Evolutionary conservation across 371 early-diverging fungal genomes (phyloP).

Genomic region (Lichtheimia ornata): DNA sequence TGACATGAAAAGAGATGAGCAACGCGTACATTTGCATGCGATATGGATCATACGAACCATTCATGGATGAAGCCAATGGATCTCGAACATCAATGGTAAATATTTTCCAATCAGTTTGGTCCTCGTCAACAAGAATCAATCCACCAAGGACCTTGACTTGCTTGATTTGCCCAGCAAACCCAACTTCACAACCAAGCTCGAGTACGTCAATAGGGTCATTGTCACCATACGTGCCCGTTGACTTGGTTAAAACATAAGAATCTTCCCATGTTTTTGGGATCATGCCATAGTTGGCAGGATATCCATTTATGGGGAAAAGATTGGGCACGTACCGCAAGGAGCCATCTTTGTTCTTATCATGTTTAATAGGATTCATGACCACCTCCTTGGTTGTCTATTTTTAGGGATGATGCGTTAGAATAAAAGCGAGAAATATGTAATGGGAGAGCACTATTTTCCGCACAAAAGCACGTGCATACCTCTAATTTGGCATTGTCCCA

Average conservation of each 20-base stretch:
- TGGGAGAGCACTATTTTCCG: too few species aligned
- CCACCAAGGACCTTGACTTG: slow-evolving; percentile 96
- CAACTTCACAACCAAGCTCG: slow-evolving; percentile 90
- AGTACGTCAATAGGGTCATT: slow-evolving; percentile 97
- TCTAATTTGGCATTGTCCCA: slow-evolving; percentile 99
- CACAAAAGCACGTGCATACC: slow-evolving; percentile 44
- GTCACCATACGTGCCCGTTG: slow-evolving; percentile 89
- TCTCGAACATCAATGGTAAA: slow-evolving; percentile 92
- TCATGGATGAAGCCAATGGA: slow-evolving; percentile 84
- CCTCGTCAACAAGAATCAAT: slow-evolving; percentile 93
- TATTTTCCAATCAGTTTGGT: slow-evolving; percentile 98
- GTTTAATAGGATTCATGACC: slow-evolving; percentile 97
- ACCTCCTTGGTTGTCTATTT: slow-evolving; percentile 7
- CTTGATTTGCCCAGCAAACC: slow-evolving; percentile 90
- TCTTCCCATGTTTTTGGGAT: slow-evolving; percentile 99
- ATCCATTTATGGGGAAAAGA: slow-evolving; percentile 99
- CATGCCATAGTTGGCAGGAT: slow-evolving; percentile 99
- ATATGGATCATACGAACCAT: slow-evolving; percentile 39
- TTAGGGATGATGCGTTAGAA: not conserved
- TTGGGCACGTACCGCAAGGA: slow-evolving; percentile 97
- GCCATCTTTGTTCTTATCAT: slow-evolving; percentile 97
- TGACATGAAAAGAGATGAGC: not conserved
- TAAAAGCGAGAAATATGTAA: not conserved
- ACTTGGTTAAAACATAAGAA: slow-evolving; percentile 79
- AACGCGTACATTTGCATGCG: not conserved